phyloP scores from a whole-genome alignment of 768 basidiomycete genomes.

The Mycena pura region DNA sequence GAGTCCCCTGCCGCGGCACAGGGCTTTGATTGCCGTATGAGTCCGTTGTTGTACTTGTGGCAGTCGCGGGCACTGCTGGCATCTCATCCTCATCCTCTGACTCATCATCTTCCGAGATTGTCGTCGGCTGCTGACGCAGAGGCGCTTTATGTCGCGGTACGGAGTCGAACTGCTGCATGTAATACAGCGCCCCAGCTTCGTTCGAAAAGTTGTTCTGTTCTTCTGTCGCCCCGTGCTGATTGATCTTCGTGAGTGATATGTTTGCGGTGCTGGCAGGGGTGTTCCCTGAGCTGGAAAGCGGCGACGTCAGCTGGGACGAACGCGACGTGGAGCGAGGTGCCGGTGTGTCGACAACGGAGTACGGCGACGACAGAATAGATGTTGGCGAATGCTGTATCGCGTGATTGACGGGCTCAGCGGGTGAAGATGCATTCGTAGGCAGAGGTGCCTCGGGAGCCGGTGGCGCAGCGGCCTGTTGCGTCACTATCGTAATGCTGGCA shows the following conservation, averaged over 20 bases:
- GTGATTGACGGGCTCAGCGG: conserved; percentile 18
- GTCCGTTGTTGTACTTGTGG: not conserved
- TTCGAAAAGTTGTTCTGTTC: conserved; percentile 47
- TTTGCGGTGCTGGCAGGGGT: conserved; percentile 25
- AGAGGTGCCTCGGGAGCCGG: not conserved
- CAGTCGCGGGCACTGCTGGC: conserved; percentile 2
- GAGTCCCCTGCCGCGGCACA: conserved; percentile 40
- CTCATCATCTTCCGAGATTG: conserved; percentile 53
- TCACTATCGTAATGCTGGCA: conserved; percentile 22
- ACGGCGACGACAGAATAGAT: conserved; percentile 44
- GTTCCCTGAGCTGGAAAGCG: conserved; percentile 41
- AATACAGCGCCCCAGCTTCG: conserved; percentile 72
- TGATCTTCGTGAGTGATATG: conserved; percentile 19
- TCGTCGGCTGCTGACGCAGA: conserved; percentile 50
- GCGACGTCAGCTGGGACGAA: conserved; percentile 42
- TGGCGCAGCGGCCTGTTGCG: not conserved
- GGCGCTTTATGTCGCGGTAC: conserved; percentile 25
- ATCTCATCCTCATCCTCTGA: conserved; percentile 39
- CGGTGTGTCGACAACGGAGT: conserved; percentile 29
- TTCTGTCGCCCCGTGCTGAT: conserved; percentile 28
- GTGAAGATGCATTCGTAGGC: not conserved
- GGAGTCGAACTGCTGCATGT: conserved; percentile 65
- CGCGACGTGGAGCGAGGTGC: conserved; percentile 14
- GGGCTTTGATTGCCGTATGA: conserved; percentile 6
- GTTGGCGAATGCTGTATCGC: conserved; percentile 24